A percentile compares a stretch with the other conserved stretches of the same genome.
phyloP scores from a whole-genome alignment of 345 rosid species.

The Euphorbia tirucalli region DNA sequence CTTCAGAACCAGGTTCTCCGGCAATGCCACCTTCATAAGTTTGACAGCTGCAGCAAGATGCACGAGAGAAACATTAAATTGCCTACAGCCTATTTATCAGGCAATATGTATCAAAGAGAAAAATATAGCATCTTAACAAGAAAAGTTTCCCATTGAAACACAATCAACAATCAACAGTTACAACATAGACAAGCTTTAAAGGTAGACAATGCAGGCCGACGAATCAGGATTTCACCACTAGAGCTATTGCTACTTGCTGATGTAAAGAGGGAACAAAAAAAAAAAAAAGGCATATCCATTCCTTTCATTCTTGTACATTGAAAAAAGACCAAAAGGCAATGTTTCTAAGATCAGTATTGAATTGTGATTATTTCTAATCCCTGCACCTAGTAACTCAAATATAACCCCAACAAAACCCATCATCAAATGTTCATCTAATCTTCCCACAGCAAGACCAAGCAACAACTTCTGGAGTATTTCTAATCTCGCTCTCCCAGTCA shows the following conservation, averaged over 20 bases:
- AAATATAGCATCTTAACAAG: not conserved
- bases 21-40: conserved; percentile 98
- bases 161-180: not conserved
- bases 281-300: too few relatives aligned
- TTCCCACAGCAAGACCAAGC: conserved; percentile 1
- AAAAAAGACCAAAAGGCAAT: too few relatives aligned
- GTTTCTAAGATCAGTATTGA: too few relatives aligned
- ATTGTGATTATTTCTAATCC: too few relatives aligned
- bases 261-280: not conserved
- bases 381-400: too few relatives aligned
- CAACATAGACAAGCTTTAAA: not conserved
- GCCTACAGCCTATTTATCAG: not conserved
- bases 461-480: not conserved
- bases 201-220: not conserved
- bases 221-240: not conserved
- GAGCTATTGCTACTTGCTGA: not conserved
- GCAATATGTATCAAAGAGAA: not conserved
- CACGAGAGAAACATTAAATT: not conserved
- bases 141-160: too few relatives aligned
- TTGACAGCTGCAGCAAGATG: conserved; percentile 67
- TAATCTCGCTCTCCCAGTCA: not conserved
- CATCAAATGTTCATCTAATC: not conserved
- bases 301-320: too few relatives aligned
- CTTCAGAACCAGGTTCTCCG: conserved; percentile 98
- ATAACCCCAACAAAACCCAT: too few relatives aligned